Conservation (phyloP, 164 flowering plant species). For the Tinospora cordifolia region DNA sequence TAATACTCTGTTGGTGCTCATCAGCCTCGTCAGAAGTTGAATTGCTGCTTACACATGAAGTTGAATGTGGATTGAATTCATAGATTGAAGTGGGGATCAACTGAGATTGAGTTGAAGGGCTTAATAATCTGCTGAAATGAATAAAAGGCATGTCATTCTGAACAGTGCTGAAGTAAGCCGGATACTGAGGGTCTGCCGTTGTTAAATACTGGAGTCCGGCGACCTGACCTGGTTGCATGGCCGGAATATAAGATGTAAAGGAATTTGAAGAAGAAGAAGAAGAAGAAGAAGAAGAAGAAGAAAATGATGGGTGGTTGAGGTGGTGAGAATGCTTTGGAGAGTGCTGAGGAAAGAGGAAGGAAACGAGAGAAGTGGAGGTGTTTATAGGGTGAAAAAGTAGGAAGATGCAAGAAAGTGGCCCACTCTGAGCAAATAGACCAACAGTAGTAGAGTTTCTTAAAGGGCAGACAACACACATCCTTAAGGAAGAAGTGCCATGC, state of each 20-base stretch:
- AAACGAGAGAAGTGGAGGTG: slow-evolving; percentile 10
- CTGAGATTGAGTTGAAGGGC: slow-evolving; percentile 24
- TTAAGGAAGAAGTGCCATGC: slow-evolving; percentile 11
- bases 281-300: slow-evolving; percentile 2
- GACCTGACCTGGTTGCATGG: slow-evolving; percentile 34
- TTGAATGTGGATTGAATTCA: slow-evolving; percentile 34
- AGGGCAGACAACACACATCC: slow-evolving; percentile 23
- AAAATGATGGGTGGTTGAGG: neutral
- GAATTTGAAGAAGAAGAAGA: slow-evolving; percentile 2
- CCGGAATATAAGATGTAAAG: slow-evolving; percentile 10
- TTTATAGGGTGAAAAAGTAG: slow-evolving; percentile 35
- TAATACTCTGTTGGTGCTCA: slow-evolving; percentile 51
- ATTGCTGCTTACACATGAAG: slow-evolving; percentile 50
- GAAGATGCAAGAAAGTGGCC: slow-evolving; percentile 25
- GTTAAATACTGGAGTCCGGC: slow-evolving; percentile 32
- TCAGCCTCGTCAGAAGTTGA: slow-evolving; percentile 86
- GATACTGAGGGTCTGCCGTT: slow-evolving; percentile 24
- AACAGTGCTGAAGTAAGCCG: slow-evolving; percentile 26
- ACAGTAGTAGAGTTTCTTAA: slow-evolving; percentile 27
- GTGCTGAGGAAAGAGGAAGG: slow-evolving; percentile 9
- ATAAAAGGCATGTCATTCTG: slow-evolving; percentile 29
- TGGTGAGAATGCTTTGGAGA: slow-evolving; percentile 11
- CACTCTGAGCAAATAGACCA: slow-evolving; percentile 22
- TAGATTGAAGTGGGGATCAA: slow-evolving; percentile 32
- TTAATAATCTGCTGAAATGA: slow-evolving; percentile 27